A percentile compares a stretch with the other conserved stretches of the same genome.
These are phyloP conservation scores for Pseudogymnoascus verrucosus DNA, from an alignment of 2,329 filamentous ascomycete species.

Conservation along the genomic window DNA sequence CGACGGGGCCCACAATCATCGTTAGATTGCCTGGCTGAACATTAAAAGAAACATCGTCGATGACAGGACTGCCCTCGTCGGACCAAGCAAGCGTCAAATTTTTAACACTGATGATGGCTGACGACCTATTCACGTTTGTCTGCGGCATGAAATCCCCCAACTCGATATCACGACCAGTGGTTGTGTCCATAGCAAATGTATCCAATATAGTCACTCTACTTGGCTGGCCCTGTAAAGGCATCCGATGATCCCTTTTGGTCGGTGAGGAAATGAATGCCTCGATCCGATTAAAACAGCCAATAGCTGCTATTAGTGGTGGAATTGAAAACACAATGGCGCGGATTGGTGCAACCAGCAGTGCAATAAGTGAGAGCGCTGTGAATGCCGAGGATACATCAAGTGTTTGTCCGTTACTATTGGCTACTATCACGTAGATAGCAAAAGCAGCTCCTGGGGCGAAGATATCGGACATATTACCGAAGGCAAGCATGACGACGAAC, in stretches of 20 bases:
- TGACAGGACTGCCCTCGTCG: conserved; percentile 6
- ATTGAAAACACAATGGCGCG: conserved; percentile 33
- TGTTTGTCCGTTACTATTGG: conserved; percentile 23
- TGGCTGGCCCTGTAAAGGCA: conserved; percentile 13
- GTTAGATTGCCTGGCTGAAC: background rate
- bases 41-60: conserved; percentile 8
- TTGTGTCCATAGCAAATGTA: conserved; percentile 6
- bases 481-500: conserved; percentile 15
- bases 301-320: conserved; percentile 30
- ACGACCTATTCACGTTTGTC: background rate
- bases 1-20: conserved; percentile 21
- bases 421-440: conserved; percentile 29
- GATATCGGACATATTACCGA: conserved; percentile 17
- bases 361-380: conserved; percentile 35
- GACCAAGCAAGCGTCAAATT: conserved; percentile 22
- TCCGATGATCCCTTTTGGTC: conserved; percentile 14
- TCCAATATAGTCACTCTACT: conserved; percentile 10
- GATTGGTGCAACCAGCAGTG: conserved; percentile 32
- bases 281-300: conserved; percentile 36
- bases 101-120: conserved; percentile 18
- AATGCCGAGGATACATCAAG: conserved; percentile 30
- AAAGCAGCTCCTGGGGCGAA: conserved; percentile 34
- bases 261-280: conserved; percentile 24
- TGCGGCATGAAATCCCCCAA: background rate
- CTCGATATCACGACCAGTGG: background rate